Base-by-base conservation (phyloP, 768 basidiomycete species). In the Auricularia sp. region DNA sequence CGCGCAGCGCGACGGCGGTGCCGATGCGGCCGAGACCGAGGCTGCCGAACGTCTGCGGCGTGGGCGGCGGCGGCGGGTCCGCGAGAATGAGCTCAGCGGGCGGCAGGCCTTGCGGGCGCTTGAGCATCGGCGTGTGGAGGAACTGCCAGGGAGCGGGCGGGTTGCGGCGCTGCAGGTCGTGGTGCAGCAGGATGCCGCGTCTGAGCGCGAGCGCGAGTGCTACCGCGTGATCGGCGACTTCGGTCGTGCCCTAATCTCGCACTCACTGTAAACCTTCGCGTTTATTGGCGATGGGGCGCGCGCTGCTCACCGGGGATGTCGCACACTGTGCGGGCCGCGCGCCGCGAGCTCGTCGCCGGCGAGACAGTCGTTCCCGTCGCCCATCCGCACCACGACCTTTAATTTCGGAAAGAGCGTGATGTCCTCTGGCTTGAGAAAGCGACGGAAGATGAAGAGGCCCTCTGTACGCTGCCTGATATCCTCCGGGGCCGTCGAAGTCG, bases 151-250 rank as follows among this genome's bases (percentile, higher is more conserved):
- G n/a, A n/a, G n/a, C n/a, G n/a, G n/a, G n/a, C n/a, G n/a, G n/a
- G n/a, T n/a, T n/a, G n/a, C 29, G 16, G 2, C 68, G 67, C 43
- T 69, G 68, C 16, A 65, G 34, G 35, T 70, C 68, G 63, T 70
- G 67, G 42, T 70, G 67, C 3, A 68, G 61, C 10, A 68, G 63
- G 56, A 69, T 44, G 6, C 70, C 70, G 8, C 70, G 64, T 1
- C 70, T 64, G 16, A 70, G 64, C 3, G 68, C 61, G 4, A 70
- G 66, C 3, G 66, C 67, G 16, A 69, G 62, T 0, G 64, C 68
- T 10, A 70, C 23, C 6, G 70, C 69, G 61, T 70, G 70, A 60
- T 70, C 70, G 10, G 70, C 70, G 16, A 70, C 66, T 39, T 69
- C 69, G 6, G 62, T 66, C 16, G 68, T 68, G 21, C 68, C 69